These are phyloP conservation scores for Colletotrichum sidae DNA, from an alignment of 2,329 filamentous ascomycete species.

Conservation along the genomic window DNA sequence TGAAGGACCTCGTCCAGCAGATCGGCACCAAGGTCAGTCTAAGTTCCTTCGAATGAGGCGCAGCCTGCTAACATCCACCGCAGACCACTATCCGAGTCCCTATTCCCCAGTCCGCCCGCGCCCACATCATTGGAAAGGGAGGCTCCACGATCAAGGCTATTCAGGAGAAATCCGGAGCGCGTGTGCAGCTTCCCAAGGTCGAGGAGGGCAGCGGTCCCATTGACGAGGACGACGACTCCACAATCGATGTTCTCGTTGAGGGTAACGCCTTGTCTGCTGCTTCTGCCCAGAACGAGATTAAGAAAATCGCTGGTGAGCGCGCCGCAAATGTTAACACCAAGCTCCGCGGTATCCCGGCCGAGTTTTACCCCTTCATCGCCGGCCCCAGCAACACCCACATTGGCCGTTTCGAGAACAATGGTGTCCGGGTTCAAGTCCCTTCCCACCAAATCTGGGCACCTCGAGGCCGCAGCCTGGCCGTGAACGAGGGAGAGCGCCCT, in stretches of 20 bases:
- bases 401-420: conserved; percentile 77
- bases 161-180: conserved; percentile 88
- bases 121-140: conserved; percentile 92
- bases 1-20: conserved; percentile 89
- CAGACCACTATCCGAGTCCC: conserved; percentile 75
- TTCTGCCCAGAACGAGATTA: conserved; percentile 84
- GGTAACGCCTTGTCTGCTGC: conserved; percentile 91
- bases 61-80: conserved; percentile 8
- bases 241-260: conserved; percentile 88
- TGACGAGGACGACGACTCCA: conserved; percentile 79
- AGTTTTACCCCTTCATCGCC: conserved; percentile 96
- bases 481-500: conserved; percentile 68
- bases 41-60: not conserved
- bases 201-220: conserved; percentile 68
- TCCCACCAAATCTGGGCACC: conserved; percentile 79
- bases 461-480: conserved; percentile 30
- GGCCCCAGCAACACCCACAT: conserved; percentile 79
- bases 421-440: conserved; percentile 85
- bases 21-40: conserved; percentile 82
- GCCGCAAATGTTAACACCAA: conserved; percentile 85
- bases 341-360: conserved; percentile 85
- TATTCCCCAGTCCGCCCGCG: conserved; percentile 84
- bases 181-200: conserved; percentile 87
- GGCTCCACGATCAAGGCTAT: conserved; percentile 91
- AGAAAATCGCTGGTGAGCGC: conserved; percentile 88